Base-by-base conservation (phyloP, 2,329 filamentous ascomycete genomes). In the Trichoderma atrobrunneum region DNA sequence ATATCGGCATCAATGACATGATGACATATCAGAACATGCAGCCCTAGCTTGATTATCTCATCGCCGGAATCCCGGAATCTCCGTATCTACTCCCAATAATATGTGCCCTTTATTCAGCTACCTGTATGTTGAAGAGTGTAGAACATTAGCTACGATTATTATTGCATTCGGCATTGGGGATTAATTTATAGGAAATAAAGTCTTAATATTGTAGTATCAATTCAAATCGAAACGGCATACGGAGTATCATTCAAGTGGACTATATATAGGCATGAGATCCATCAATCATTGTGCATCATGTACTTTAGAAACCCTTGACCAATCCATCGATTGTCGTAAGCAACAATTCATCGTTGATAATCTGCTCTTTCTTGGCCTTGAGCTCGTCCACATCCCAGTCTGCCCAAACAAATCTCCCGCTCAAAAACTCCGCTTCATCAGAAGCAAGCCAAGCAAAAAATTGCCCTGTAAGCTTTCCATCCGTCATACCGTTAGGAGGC, bases 71-170 rank as follows among this genome's bases (percentile, higher is more conserved):
- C n/a, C 18, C 10, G n/a, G 43, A 51, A 21, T 21, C n/a, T 51
- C 18, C n/a, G n/a, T 51, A 51, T 51, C 43, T 51, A 21, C 10
- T 21, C 8, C n/a, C 43, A 48, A 7, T n/a, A n/a, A 43, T 18
- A 10, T 10, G 39, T n/a, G 18, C 16, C 16, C 3, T 18, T 10
- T 43, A 43, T 43, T n/a, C 39, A 0, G 7, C 16, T 0, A 10
- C 39, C 16, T 43, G 16, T n/a, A 43, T n/a, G 43, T 3, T 21
- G 10, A 0, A 21, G 0, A 12, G 10, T 51, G 10, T 51, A 2
- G 5, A 0, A 51, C 0, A 12, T 21, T 1, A 10, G 10, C n/a
- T 2, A 51, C 10, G 0, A 12, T 21, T 21, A 3, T 1, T 11
- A 48, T 11, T 18, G 3, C 8, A 48, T 5, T n/a, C 16, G 11